Percentiles rank a stretch among this genome's conserved stretches.
phyloP scores from a whole-genome alignment of 2,329 filamentous ascomycete species.

The Cladophialophora psammophila region DNA sequence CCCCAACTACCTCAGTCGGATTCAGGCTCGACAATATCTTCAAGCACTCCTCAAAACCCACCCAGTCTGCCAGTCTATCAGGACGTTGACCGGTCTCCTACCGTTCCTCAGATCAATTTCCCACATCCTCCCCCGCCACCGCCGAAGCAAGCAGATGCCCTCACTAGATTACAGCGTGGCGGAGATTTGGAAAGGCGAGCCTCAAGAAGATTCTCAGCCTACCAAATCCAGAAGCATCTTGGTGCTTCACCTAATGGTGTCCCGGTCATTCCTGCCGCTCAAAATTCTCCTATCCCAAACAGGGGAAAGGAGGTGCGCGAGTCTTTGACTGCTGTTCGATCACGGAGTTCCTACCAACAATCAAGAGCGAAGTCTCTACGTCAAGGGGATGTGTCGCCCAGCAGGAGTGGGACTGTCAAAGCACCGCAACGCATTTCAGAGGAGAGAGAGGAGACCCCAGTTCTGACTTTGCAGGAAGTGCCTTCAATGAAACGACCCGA shows the following conservation, averaged over 20 bases:
- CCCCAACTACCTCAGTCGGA: conserved; percentile 35
- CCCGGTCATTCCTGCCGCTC: conserved; percentile 74
- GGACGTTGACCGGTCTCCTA: conserved; percentile 58
- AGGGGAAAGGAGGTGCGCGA: conserved; percentile 83
- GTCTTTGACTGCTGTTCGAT: conserved; percentile 76
- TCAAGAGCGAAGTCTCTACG: conserved; percentile 60
- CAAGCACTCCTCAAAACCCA: conserved; percentile 76
- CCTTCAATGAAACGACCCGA: conserved; percentile 48
- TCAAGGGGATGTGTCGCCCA: conserved; percentile 67
- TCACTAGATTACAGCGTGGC: conserved; percentile 88
- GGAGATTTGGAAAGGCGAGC: conserved; percentile 92
- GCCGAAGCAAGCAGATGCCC: conserved; percentile 84
- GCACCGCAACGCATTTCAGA: conserved; percentile 65
- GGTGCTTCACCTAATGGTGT: conserved; percentile 82
- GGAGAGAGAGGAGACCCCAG: conserved; percentile 51
- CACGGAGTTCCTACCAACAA: conserved; percentile 63
- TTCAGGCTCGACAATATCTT: conserved; percentile 69
- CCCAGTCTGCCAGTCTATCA: conserved; percentile 77
- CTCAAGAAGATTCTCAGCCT: conserved; percentile 91
- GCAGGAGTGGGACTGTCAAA: conserved; percentile 56
- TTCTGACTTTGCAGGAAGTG: conserved; percentile 37
- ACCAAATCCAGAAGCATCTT: conserved; percentile 94
- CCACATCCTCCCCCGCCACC: conserved; percentile 80
- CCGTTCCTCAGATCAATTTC: conserved; percentile 57
- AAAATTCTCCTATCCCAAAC: conserved; percentile 84